Conservation (phyloP, 148 eudicot genomes). For the Rhododendron simsii region DNA sequence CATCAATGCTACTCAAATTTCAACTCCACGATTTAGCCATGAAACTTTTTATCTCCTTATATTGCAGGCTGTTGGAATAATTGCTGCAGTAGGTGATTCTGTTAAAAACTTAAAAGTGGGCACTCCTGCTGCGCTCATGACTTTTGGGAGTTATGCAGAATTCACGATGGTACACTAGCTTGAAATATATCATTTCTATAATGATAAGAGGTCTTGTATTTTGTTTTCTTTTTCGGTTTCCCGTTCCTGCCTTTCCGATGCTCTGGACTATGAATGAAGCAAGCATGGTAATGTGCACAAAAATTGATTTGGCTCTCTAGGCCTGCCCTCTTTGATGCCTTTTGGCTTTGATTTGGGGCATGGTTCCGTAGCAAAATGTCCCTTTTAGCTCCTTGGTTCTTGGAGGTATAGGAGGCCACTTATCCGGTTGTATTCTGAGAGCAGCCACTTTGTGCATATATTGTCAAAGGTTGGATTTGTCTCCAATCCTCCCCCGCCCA, state of each 20-base stretch:
- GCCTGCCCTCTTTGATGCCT: not conserved
- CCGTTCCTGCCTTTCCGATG: not conserved
- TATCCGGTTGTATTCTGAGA: too few species aligned
- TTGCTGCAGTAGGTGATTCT: slow-evolving; percentile 80
- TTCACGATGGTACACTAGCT: slow-evolving; percentile 55
- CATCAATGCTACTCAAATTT: not conserved
- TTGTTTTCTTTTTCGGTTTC: not conserved
- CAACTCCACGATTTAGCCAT: not conserved
- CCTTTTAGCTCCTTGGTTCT: not conserved
- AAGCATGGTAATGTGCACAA: not conserved
- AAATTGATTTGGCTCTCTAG: not conserved
- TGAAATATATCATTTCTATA: not conserved
- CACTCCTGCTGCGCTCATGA: slow-evolving; percentile 88
- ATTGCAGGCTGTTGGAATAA: slow-evolving; percentile 85
- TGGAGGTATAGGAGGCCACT: not conserved
- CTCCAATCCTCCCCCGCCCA: not conserved
- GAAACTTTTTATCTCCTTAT: not conserved
- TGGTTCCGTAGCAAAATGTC: not conserved
- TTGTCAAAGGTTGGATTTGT: not conserved
- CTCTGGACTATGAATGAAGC: too few species aligned
- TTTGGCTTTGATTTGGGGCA: not conserved
- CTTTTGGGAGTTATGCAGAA: slow-evolving; percentile 91
- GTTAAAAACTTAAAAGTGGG: slow-evolving; percentile 65
- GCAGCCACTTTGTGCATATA: too few species aligned
- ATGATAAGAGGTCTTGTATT: not conserved